A percentile compares a stretch with the other conserved stretches of the same genome.
Evolutionary conservation across 192 early-diverging fungal genomes (phyloP).

Genomic region (Phycomyces blakesleeanus): DNA sequence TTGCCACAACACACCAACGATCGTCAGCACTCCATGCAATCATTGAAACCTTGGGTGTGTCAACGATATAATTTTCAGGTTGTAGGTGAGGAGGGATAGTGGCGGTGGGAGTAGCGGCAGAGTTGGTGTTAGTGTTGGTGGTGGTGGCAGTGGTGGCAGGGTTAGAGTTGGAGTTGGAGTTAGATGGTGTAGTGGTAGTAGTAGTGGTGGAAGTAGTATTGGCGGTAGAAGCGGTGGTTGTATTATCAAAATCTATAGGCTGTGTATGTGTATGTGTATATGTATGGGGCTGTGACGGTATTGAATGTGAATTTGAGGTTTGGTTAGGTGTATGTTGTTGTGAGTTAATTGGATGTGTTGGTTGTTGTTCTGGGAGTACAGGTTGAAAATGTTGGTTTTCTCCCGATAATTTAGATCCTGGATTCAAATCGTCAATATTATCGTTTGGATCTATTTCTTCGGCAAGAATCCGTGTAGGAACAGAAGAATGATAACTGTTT

Average conservation of each 20-base stretch:
- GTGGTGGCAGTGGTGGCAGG: too few relatives aligned
- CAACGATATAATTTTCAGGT: not conserved
- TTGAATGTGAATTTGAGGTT: too few relatives aligned
- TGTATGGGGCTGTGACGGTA: not conserved
- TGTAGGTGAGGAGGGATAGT: not conserved
- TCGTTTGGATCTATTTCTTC: too few relatives aligned
- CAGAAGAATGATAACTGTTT: not conserved
- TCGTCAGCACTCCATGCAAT: slow-evolving; percentile 75
- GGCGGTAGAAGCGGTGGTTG: not conserved
- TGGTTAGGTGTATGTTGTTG: too few relatives aligned
- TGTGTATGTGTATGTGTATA: not conserved
- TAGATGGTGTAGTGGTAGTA: not conserved
- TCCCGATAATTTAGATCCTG: too few relatives aligned
- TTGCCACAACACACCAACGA: slow-evolving; percentile 58
- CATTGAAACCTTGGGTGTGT: slow-evolving; percentile 48
- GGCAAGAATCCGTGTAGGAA: too few relatives aligned
- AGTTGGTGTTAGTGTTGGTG: not conserved
- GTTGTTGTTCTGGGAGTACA: too few relatives aligned
- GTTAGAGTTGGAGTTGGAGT: not conserved
- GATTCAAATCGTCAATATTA: too few relatives aligned
- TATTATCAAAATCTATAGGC: too few relatives aligned
- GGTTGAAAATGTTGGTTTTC: too few relatives aligned
- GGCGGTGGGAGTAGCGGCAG: not conserved
- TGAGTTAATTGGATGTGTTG: too few relatives aligned
- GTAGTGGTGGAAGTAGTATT: not conserved